Evolutionary conservation across 768 basidiomycete genomes (phyloP), one percentile per base, ranked within the genome.

Genomic region (Termitomyces sp.): DNA sequence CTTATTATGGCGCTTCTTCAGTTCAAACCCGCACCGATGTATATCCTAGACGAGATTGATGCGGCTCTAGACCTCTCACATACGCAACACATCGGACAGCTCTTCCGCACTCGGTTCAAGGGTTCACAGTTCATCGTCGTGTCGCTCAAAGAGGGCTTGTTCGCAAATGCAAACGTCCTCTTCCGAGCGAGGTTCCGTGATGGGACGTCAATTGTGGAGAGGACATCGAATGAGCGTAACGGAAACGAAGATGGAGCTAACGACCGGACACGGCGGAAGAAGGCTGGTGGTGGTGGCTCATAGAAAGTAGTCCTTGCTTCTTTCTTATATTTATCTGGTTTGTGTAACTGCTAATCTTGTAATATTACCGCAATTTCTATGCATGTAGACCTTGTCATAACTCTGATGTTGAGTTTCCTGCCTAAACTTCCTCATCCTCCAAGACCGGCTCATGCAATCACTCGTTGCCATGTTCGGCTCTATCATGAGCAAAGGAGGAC

Each of bases 1-100:
- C 80, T 99, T 36, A 98, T 98, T 75, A 96, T 99, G 94, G 90
- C 97, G 0, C 83, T 99, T 16, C 84, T 98, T n/a, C 94, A 98
- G 68, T 98, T 98, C 81, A 98, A 98, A 66, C 95, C 96, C 7
- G 95, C 96, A 15, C 96, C 94, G 2, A 94, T 98, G 93, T 98
- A 98, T 70, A 99, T 99, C 66, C 82, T 99, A 9, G 97, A 99
- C 72, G 97, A 99, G 72, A 96, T 99, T 59, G 97, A 98, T 69
- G 95, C 97, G 0, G 96, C 96, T 7, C 81, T 98, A 25, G 97
- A 99, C 71, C 75, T 98, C 12, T 95, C 93, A 27, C 94, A 96
- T 62, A 96, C 93, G 1, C 94, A 98, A 64, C 93, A 99, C 70
- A 98, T 99, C 56, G 97, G 96, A 29, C 92, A 94, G 60, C 83